Percentiles rank a stretch among this genome's conserved stretches.
phyloP scores from a whole-genome alignment of 106 monocot genomes.

The Posidonia australis region DNA sequence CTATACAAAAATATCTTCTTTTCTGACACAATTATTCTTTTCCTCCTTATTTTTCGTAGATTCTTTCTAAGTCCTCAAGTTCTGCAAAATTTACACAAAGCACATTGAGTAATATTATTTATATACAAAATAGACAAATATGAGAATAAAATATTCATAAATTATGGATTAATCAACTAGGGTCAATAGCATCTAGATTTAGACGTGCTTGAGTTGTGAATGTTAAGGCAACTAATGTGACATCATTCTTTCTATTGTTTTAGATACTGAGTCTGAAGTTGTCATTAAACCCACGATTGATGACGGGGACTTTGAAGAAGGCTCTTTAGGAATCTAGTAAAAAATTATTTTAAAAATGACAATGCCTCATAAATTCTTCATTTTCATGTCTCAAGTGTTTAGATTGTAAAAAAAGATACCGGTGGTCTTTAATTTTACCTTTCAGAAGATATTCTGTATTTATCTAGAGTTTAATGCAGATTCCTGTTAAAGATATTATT shows the following conservation, averaged over 20 bases:
- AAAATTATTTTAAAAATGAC: not conserved
- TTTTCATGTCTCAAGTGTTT: not conserved
- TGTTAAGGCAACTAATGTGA: constrained; percentile 50
- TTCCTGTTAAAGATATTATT: not conserved
- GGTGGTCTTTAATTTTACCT: not conserved
- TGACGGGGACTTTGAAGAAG: constrained; percentile 54
- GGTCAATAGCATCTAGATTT: constrained; percentile 85
- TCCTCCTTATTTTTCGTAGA: too few relatives aligned
- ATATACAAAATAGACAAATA: too few relatives aligned
- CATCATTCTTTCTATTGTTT: constrained; percentile 60
- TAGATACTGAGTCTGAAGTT: constrained; percentile 96
- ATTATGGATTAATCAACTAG: too few relatives aligned
- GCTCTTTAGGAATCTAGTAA: constrained; percentile 28
- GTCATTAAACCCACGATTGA: constrained; percentile 69
- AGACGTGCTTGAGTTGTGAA: constrained; percentile 76
- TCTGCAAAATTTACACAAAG: too few relatives aligned
- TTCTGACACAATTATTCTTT: too few relatives aligned
- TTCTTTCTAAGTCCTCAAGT: too few relatives aligned
- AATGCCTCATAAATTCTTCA: not conserved
- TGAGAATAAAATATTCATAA: too few relatives aligned
- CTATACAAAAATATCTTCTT: too few relatives aligned
- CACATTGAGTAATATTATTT: too few relatives aligned
- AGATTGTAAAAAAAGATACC: too few relatives aligned
- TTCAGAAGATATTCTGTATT: not conserved
- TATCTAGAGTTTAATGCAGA: not conserved